Percentiles rank a stretch among this genome's conserved stretches.
Evolutionary conservation across 2,329 filamentous ascomycete species (phyloP).

Genomic region (Xylariales sp.): DNA sequence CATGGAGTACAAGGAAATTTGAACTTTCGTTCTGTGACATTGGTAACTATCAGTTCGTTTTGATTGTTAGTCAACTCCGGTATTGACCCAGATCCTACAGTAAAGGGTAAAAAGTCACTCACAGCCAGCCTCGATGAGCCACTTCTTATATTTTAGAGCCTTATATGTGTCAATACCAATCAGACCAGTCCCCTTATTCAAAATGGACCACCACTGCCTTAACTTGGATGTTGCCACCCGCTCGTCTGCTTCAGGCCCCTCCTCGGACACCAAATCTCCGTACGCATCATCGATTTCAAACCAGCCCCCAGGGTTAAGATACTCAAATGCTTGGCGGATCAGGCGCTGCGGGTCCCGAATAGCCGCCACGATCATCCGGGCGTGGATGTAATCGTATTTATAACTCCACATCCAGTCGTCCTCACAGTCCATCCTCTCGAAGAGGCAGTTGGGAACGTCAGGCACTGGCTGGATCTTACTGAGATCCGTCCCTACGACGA

Average conservation of each 20-base stretch:
- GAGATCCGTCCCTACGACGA: not conserved
- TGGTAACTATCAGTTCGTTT: not conserved
- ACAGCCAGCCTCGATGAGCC: conserved; percentile 2
- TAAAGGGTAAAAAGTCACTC: too few relatives aligned
- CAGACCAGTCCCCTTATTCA: not conserved
- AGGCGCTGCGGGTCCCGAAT: not conserved
- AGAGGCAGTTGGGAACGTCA: not conserved
- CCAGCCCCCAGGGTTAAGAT: not conserved
- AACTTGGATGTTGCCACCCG: not conserved
- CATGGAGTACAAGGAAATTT: conserved; percentile 1
- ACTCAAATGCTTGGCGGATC: not conserved
- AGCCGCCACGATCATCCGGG: not conserved
- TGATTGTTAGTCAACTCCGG: too few relatives aligned
- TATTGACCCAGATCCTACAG: too few relatives aligned
- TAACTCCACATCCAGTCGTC: not conserved
- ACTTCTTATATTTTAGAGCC: not conserved
- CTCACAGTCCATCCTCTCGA: not conserved
- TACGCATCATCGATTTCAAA: conserved; percentile 1
- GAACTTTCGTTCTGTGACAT: conserved; percentile 1
- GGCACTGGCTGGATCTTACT: conserved; percentile 1
- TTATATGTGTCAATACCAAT: not conserved
- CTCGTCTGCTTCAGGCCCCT: not conserved
- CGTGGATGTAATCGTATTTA: not conserved
- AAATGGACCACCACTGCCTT: not conserved
- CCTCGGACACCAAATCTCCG: not conserved